Percentiles rank a stretch among this genome's conserved stretches.
Evolutionary conservation across 83 land plant species (phyloP).

Genomic region (Larix sibirica): DNA sequence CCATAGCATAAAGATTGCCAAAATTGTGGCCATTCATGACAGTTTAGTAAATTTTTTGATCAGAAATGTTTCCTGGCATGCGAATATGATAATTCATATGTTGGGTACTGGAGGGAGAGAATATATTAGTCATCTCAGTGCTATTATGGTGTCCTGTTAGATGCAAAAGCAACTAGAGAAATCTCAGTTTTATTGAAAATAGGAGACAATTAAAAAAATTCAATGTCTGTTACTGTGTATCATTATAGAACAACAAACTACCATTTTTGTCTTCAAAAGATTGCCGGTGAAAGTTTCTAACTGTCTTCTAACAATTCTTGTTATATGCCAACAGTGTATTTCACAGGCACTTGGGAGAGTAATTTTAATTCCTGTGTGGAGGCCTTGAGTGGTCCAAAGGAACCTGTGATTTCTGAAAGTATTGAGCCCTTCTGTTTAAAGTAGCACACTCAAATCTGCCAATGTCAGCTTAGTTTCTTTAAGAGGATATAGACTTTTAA

Average conservation of each 20-base stretch:
- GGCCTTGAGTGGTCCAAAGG: not conserved
- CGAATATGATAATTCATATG: too few species aligned
- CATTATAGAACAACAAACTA: not conserved
- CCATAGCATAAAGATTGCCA: too few species aligned
- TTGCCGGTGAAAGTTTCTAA: not conserved
- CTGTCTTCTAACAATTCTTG: too few species aligned
- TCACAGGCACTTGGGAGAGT: not conserved
- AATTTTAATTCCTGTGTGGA: not conserved
- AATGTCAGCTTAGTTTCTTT: not conserved
- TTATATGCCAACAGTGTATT: not conserved
- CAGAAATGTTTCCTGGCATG: too few species aligned
- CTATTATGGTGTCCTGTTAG: not conserved
- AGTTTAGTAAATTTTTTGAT: too few species aligned
- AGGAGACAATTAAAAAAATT: not conserved
- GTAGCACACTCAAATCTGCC: not conserved
- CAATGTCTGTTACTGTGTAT: not conserved
- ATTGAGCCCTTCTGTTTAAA: not conserved
- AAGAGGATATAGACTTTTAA: not conserved
- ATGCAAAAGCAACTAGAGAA: not conserved
- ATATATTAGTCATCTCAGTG: not conserved
- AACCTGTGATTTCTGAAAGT: not conserved
- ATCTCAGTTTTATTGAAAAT: not conserved
- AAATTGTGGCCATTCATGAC: too few species aligned
- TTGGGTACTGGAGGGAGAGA: too few species aligned
- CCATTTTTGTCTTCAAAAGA: too few species aligned